phyloP scores from a whole-genome alignment of 1,284 basidiomycete species.

The Cutaneotrichosporon sp. region DNA sequence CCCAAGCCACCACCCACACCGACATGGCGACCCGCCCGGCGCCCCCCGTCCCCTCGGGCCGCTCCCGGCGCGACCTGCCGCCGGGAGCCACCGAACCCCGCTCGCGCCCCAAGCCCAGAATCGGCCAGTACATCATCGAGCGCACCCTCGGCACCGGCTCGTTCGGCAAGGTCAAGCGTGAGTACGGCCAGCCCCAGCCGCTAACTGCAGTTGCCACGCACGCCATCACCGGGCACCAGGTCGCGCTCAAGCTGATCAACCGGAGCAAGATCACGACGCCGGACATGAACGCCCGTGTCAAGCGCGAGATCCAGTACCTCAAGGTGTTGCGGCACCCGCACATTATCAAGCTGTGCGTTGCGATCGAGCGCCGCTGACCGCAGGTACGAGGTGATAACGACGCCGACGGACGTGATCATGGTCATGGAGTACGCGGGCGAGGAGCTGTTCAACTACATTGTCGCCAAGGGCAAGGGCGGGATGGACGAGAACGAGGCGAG shows the following conservation, averaged over 20 bases:
- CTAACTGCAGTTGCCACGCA: constrained; percentile 77
- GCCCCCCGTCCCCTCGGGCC: constrained; percentile 39
- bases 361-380: constrained; percentile 9
- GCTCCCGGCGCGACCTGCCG: constrained; percentile 19
- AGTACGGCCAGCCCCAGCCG: constrained; percentile 49
- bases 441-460: constrained; percentile 95
- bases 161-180: constrained; percentile 98
- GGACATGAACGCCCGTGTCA: constrained; percentile 87
- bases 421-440: constrained; percentile 91
- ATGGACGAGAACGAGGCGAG: constrained; percentile 83
- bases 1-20: not conserved
- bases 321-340: constrained; percentile 87
- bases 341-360: constrained; percentile 89
- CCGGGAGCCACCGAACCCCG: constrained; percentile 18
- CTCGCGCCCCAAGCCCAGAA: constrained; percentile 41
- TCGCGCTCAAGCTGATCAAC: constrained; percentile 97
- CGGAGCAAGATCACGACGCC: constrained; percentile 90
- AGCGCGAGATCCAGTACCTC: constrained; percentile 95
- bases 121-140: constrained; percentile 56
- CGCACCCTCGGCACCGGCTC: constrained; percentile 68
- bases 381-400: constrained; percentile 94
- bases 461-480: constrained; percentile 66
- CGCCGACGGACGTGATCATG: constrained; percentile 90
- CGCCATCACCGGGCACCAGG: constrained; percentile 89
- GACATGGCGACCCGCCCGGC: constrained; percentile 49